Evolutionary conservation across 768 basidiomycete genomes (phyloP), one percentile per base, ranked within the genome.

Genomic region (Suillus cothurnatus): DNA sequence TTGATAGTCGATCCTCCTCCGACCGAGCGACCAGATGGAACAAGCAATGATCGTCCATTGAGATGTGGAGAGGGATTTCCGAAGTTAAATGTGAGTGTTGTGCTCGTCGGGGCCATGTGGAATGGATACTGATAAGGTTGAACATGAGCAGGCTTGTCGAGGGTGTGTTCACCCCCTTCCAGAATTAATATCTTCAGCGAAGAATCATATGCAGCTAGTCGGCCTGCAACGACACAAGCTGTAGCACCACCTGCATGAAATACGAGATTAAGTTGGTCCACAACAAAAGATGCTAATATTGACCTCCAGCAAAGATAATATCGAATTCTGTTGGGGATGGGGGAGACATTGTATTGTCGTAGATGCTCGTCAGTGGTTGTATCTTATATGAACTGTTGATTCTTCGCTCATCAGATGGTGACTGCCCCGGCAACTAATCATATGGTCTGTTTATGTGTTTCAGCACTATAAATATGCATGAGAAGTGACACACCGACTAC

Each of bases 221-320:
- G 72, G 1, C 72, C 73, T 34, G 77, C 73, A 17, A 76, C 65
- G 2, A 81, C 66, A 36, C 81, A 78, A 0, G 72, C 77, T 0
- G 79, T 68, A 2, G 79, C 71, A 38, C 79, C 81, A 6, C 79
- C 80, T 79, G 28, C 23, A 38, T n/a, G 15, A 36, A 57, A 38
- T 17, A 8, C 32, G 1, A 57, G 6, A 15, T 15, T 26, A 17
- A 26, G 34, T 9, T n/a, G 3, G 19, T 3, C 1, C 26, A n/a
- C 61, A 21, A 38, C 15, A 5, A 58, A 36, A 26, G 39, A 17
- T 28, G 23, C 15, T n/a, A 8, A 28, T 41, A 64, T 71, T 19
- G 21, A 86, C 86, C 86, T 68, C 87, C 86, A 34, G 82, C 84
- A 67, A 87, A 82, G 26, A 58, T 39, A 9, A 58, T 39, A 19